Evolutionary conservation across 1,284 basidiomycete species (phyloP), one percentile per base, ranked within the genome.

Genomic region (Tilletia setariae): DNA sequence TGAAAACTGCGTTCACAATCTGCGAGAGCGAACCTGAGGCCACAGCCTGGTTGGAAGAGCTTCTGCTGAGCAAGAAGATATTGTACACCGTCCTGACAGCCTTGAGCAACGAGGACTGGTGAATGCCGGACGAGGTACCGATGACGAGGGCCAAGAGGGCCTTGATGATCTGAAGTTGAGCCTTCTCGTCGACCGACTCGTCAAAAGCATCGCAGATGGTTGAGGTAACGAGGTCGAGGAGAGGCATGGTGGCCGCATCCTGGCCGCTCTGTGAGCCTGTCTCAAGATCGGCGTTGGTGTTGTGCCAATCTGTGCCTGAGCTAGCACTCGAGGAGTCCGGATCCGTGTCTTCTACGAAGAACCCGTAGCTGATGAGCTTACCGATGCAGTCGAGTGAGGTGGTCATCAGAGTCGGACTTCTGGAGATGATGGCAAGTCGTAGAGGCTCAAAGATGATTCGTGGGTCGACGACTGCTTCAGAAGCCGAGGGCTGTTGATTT

Each of bases 11-110:
- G 42, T 79, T 73, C 32, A 80, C 75, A 79, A 82, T 82, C 70
- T 82, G 81, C 2, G 77, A 75, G 8, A 82, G 68, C 35, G 70
- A 73, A n/a, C 80, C 81, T 65, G 81, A 80, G 30, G 81, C 79
- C 43, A 82, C 79, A 28, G 77, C 79, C 67, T 81, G 79, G 53
- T 80, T 79, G 44, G 75, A 74, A 1, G 79, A 69, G 59, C 70
- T 75, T 67, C 79, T 79, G 69, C 74, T 75, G 68, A 79, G 74
- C 11, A 82, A 69, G 67, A 80, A 82, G 69, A 82, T 75, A 68
- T 82, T 80, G 75, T 82, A 82, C 42, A 80, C 79, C 6, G 80
- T 82, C n/a, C 80, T 72, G 1, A 82, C 79, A 32, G 94, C 76
- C 64, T 79, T 80, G 47, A 82, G 73, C 64, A 82, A 65, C 35